Evolutionary conservation across 495 filamentous ascomycete genomes (phyloP).

Genomic region (Neurospora sp.): DNA sequence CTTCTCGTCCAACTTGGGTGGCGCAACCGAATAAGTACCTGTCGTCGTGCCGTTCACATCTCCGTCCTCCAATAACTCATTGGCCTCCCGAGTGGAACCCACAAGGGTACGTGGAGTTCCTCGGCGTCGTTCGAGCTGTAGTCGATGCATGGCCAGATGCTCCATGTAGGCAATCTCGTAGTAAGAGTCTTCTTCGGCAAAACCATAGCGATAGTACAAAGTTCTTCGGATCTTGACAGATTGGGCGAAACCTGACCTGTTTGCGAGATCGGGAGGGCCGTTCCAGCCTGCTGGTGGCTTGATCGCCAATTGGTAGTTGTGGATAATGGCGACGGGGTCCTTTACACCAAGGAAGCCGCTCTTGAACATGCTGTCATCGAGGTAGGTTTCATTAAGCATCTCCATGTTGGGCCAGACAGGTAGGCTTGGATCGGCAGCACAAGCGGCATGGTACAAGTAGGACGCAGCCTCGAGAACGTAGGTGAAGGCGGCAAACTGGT

Average conservation of each 20-base stretch:
- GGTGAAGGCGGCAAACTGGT: slow-evolving; percentile 8
- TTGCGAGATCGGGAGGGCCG: background rate
- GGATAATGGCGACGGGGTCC: slow-evolving; percentile 3
- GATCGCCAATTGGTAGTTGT: background rate
- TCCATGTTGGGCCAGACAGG: slow-evolving; percentile 1
- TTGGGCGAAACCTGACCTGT: background rate
- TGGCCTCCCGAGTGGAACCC: background rate
- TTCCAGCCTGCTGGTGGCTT: background rate
- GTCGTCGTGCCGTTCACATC: background rate
- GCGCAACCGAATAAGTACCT: background rate
- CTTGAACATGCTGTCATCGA: slow-evolving; percentile 6
- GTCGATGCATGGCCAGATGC: background rate
- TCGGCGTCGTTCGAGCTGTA: background rate
- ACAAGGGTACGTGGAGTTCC: background rate
- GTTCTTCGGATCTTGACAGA: slow-evolving; percentile 1
- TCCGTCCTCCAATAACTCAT: background rate
- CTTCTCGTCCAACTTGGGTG: background rate
- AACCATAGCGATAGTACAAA: slow-evolving; percentile 4
- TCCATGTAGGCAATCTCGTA: slow-evolving; percentile 4
- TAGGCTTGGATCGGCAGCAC: slow-evolving; percentile 4
- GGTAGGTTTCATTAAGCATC: background rate
- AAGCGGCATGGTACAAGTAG: slow-evolving; percentile 8
- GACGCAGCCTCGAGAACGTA: slow-evolving; percentile 10
- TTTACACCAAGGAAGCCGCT: background rate
- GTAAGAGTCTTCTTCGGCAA: background rate